Percentiles rank a stretch among this genome's conserved stretches.
These are phyloP conservation scores for Panicum hallii DNA, from an alignment of 202 grass and related monocot species.

Conservation along the genomic window DNA sequence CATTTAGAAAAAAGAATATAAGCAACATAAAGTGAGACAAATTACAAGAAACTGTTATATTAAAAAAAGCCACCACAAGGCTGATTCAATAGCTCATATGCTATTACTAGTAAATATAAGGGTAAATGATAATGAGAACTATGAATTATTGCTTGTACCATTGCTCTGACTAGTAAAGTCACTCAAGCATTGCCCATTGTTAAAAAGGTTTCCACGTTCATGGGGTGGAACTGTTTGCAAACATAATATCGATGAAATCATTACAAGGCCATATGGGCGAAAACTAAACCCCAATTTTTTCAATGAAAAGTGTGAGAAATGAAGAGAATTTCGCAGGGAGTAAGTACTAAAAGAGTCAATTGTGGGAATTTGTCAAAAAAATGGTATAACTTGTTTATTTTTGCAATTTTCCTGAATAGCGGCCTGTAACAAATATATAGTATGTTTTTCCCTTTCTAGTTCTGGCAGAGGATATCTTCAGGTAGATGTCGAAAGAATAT, in stretches of 20 bases:
- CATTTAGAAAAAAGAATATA: neutral
- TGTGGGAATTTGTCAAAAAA: neutral
- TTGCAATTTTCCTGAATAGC: neutral
- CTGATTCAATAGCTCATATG: neutral
- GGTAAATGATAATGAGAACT: neutral
- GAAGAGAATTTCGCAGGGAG: neutral
- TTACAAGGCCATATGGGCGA: neutral
- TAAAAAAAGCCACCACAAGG: neutral
- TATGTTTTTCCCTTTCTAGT: too few relatives aligned
- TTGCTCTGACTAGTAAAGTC: neutral
- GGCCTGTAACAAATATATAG: too few relatives aligned
- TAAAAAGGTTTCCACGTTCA: slow-evolving; percentile 15
- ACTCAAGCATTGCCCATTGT: neutral
- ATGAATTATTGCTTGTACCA: neutral
- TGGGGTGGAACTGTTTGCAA: neutral
- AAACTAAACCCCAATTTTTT: neutral
- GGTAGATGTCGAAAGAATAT: neutral
- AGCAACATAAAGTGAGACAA: neutral
- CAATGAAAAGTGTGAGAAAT: neutral
- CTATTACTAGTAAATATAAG: neutral
- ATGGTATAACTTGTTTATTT: neutral
- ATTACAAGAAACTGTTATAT: neutral
- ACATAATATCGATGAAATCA: neutral
- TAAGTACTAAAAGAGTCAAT: neutral
- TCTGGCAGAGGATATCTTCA: neutral